A percentile compares a stretch with the other conserved stretches of the same genome.
These are phyloP conservation scores for Fusarium coicis DNA, from an alignment of 2,329 filamentous ascomycete species.

Conservation along the genomic window DNA sequence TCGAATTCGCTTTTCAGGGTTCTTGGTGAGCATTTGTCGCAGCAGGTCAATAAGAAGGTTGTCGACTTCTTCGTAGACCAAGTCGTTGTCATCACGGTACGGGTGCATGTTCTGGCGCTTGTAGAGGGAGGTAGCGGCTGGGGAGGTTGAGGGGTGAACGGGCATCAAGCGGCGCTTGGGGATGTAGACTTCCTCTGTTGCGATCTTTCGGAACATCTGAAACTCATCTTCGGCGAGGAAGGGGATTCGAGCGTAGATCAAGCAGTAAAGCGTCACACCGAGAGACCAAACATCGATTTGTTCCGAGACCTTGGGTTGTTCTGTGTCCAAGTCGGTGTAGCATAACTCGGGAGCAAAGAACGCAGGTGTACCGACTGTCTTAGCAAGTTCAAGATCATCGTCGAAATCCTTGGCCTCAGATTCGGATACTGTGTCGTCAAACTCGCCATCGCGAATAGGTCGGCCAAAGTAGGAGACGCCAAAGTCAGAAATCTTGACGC, in stretches of 20 bases:
- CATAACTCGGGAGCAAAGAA: slow-evolving; percentile 98
- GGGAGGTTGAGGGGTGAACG: slow-evolving; percentile 69
- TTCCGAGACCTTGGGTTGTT: slow-evolving; percentile 83
- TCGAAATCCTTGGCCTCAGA: slow-evolving; percentile 89
- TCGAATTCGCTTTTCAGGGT: slow-evolving; percentile 88
- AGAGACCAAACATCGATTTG: slow-evolving; percentile 98
- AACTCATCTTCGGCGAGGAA: slow-evolving; percentile 94
- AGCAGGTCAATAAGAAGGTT: slow-evolving; percentile 83
- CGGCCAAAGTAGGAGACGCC: slow-evolving; percentile 97
- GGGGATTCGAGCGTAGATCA: slow-evolving; percentile 92
- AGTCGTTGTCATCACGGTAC: slow-evolving; percentile 80
- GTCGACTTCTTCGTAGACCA: slow-evolving; percentile 88
- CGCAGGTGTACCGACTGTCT: slow-evolving; percentile 96
- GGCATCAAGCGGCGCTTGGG: slow-evolving; percentile 84
- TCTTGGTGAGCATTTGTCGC: slow-evolving; percentile 83
- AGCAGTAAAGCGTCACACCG: slow-evolving; percentile 94
- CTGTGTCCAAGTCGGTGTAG: slow-evolving; percentile 79
- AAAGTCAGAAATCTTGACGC: slow-evolving; percentile 98
- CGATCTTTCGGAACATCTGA: slow-evolving; percentile 90
- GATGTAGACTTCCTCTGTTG: slow-evolving; percentile 91
- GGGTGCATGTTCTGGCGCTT: slow-evolving; percentile 70
- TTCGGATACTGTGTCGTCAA: slow-evolving; percentile 78
- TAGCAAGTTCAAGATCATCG: slow-evolving; percentile 94
- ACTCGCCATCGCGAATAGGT: slow-evolving; percentile 84
- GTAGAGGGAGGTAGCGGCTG: slow-evolving; percentile 64